Percentiles rank a stretch among this genome's conserved stretches.
Conservation (phyloP, 495 filamentous ascomycete genomes). For the Letharia columbiana region DNA sequence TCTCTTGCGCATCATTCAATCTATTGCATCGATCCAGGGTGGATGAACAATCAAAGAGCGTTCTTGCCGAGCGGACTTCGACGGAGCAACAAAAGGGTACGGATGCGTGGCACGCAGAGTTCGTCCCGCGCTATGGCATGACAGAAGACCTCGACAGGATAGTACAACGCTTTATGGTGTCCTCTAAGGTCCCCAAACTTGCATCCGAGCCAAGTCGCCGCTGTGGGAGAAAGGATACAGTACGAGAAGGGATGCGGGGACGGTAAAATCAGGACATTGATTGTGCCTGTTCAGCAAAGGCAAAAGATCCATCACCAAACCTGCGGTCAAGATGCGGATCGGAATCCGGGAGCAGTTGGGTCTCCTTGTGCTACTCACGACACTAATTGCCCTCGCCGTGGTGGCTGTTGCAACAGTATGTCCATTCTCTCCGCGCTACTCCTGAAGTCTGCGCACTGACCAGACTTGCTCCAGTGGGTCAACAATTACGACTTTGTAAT, state of each 20-base stretch:
- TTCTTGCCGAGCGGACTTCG: conserved; percentile 11
- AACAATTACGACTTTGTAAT: conserved; percentile 70
- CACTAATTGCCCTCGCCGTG: conserved; percentile 57
- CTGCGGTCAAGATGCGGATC: conserved; percentile 56
- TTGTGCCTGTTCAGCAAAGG: background rate
- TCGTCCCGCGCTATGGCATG: conserved; percentile 1
- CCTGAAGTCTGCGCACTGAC: conserved; percentile 3
- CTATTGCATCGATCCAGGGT: background rate
- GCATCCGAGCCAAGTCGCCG: background rate
- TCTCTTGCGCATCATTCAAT: background rate
- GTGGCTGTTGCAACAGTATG: conserved; percentile 56
- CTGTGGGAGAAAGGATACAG: background rate
- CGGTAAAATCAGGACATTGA: background rate
- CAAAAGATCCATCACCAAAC: conserved; percentile 1
- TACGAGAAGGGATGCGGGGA: background rate
- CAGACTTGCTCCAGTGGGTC: conserved; percentile 43
- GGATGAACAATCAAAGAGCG: background rate
- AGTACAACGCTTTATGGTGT: background rate
- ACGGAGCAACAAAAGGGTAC: conserved; percentile 2
- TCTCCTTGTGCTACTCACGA: conserved; percentile 60
- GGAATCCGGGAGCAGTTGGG: conserved; percentile 77
- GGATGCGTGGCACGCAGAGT: background rate
- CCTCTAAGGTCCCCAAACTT: background rate
- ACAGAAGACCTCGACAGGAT: background rate
- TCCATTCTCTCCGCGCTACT: background rate